These are phyloP conservation scores for Arthrobotrys sphaeroides DNA, from an alignment of 2,329 filamentous ascomycete genomes.

Conservation along the genomic window DNA sequence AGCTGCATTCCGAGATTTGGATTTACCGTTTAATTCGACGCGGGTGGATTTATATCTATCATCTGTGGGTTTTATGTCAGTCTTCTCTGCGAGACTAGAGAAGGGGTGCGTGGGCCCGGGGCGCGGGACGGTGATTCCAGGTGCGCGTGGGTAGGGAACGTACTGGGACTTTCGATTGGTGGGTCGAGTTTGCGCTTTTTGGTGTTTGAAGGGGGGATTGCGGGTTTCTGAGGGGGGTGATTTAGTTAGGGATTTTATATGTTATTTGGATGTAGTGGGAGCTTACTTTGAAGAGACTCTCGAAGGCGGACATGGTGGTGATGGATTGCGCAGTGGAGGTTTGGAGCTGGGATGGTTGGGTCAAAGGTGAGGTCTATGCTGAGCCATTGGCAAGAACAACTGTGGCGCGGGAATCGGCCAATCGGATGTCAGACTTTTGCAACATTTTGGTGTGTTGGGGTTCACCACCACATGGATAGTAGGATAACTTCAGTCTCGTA, in stretches of 20 bases:
- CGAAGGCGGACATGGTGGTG: slow-evolving; percentile 49
- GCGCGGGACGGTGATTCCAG: not conserved
- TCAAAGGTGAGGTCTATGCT: not conserved
- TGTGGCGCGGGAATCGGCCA: no score
- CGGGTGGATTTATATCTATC: slow-evolving; percentile 73
- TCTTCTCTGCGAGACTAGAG: not conserved
- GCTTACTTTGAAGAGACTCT: slow-evolving; percentile 52
- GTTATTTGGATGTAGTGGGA: not conserved
- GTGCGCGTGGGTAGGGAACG: slow-evolving; percentile 57
- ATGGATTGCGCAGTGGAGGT: not conserved
- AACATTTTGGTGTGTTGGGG: no score
- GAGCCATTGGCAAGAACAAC: not conserved
- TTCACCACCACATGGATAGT: no score
- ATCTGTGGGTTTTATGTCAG: slow-evolving; percentile 64
- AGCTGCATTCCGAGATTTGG: slow-evolving; percentile 58
- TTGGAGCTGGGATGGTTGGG: not conserved
- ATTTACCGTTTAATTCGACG: slow-evolving; percentile 63
- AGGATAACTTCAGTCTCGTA: no score
- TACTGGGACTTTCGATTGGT: slow-evolving; percentile 70
- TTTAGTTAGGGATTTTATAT: not conserved
- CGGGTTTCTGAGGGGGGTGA: slow-evolving; percentile 55
- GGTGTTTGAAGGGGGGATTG: slow-evolving; percentile 58
- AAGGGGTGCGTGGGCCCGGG: slow-evolving; percentile 1
- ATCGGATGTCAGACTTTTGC: no score
- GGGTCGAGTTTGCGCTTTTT: slow-evolving; percentile 73